Evolutionary conservation across 495 filamentous ascomycete species (phyloP).

Genomic region (Xylaria acuta): DNA sequence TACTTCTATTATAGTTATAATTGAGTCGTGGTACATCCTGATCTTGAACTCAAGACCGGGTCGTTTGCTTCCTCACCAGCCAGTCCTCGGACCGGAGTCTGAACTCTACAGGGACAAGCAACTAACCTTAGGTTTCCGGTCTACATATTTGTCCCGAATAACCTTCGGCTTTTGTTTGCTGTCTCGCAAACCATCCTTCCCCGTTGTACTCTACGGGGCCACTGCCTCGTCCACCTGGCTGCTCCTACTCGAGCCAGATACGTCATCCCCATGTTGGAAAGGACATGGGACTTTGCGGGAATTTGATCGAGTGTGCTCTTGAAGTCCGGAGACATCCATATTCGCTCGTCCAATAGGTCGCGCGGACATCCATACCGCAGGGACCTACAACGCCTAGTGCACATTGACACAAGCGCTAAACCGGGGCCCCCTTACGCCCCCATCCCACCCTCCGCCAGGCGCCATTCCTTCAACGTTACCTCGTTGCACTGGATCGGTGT

Average conservation of each 20-base stretch:
- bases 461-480: slow-evolving; percentile 19
- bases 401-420: slow-evolving; percentile 20
- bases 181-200: neutral
- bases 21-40: neutral
- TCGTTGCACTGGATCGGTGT: slow-evolving; percentile 18
- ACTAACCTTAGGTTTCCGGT: neutral
- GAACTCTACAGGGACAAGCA: neutral
- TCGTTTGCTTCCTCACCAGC: neutral
- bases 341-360: slow-evolving; percentile 1
- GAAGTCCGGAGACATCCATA: slow-evolving; percentile 10
- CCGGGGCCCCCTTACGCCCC: slow-evolving; percentile 11
- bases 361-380: neutral
- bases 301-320: slow-evolving; percentile 10
- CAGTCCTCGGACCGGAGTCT: neutral
- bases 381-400: slow-evolving; percentile 5
- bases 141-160: neutral
- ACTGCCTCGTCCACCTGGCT: neutral
- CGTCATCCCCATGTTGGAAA: slow-evolving; percentile 16
- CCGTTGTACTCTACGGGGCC: neutral
- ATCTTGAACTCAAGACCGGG: neutral
- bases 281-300: slow-evolving; percentile 25
- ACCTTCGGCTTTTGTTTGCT: neutral
- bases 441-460: slow-evolving; percentile 6
- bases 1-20: neutral
- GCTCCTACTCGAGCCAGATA: slow-evolving; percentile 5